A percentile compares a stretch with the other conserved stretches of the same genome.
Evolutionary conservation across 169 alveolate genomes (phyloP).

Genomic region (Toxoplasma gondii): DNA sequence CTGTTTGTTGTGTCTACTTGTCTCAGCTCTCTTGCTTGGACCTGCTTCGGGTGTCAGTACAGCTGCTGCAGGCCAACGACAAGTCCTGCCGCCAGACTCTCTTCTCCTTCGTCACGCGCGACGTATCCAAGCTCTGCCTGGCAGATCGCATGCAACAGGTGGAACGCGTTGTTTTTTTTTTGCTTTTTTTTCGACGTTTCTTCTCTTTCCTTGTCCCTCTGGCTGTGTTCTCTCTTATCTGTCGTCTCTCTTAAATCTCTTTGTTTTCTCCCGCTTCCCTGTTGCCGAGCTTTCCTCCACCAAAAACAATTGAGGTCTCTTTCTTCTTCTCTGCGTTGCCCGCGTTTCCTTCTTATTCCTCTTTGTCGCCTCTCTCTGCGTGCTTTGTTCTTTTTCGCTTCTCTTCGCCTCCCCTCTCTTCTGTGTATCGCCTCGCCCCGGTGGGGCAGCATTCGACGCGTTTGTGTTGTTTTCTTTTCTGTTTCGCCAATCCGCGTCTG

Average conservation of each 20-base stretch:
- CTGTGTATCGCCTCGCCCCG: neutral
- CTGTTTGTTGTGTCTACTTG: neutral
- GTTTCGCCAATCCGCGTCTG: neutral
- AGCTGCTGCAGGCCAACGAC: conserved; percentile 38
- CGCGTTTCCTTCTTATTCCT: neutral
- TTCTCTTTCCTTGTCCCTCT: neutral
- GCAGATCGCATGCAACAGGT: conserved; percentile 22
- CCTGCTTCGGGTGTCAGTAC: conserved; percentile 46
- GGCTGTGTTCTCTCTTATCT: neutral
- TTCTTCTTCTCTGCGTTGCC: neutral
- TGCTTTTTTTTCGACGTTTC: neutral
- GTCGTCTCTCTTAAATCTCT: neutral
- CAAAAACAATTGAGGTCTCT: neutral
- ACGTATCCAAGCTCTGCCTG: conserved; percentile 45
- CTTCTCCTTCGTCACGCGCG: conserved; percentile 47
- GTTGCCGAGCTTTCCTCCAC: neutral
- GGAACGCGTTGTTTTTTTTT: neutral
- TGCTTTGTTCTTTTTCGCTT: too few relatives aligned
- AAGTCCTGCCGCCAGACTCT: conserved; percentile 45
- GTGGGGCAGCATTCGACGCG: neutral
- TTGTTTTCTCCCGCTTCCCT: neutral
- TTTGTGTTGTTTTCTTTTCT: neutral
- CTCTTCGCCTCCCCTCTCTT: neutral
- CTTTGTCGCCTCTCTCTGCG: neutral
- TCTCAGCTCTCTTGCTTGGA: conserved; percentile 56